Evolutionary conservation across 805 yeast genomes (phyloP).

Genomic region (Jamesozyma gamospora): DNA sequence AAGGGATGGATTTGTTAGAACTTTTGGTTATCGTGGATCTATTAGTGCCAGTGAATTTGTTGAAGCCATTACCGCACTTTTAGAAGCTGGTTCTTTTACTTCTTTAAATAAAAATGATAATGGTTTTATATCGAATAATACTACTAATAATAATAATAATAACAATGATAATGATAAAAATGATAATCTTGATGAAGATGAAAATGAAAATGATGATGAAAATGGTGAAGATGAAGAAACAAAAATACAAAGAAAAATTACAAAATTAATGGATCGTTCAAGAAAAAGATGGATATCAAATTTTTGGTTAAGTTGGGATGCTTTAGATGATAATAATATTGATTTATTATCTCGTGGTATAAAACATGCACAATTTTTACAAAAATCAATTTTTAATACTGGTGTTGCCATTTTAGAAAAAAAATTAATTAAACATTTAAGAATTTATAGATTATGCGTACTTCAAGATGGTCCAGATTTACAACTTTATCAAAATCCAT

Average conservation of each 20-base stretch:
- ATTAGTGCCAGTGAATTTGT: slow-evolving; percentile 89
- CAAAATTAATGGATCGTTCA: slow-evolving; percentile 30
- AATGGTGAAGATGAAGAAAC: slow-evolving; percentile 23
- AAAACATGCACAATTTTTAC: slow-evolving; percentile 74
- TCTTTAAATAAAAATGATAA: slow-evolving; percentile 4
- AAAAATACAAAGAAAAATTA: slow-evolving; percentile 4
- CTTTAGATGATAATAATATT: slow-evolving; percentile 38
- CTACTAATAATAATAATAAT: slow-evolving; percentile 15
- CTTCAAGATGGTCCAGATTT: slow-evolving; percentile 82
- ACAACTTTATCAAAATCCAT: slow-evolving; percentile 70
- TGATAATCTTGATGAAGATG: slow-evolving; percentile 20
- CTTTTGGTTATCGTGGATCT: slow-evolving; percentile 80
- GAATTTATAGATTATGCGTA: slow-evolving; percentile 77
- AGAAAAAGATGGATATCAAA: slow-evolving; percentile 67
- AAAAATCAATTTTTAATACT: slow-evolving; percentile 72
- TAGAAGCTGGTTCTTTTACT: slow-evolving; percentile 49
- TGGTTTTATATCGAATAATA: slow-evolving; percentile 13
- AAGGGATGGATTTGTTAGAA: slow-evolving; percentile 76
- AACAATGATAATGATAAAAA: slow-evolving; percentile 18
- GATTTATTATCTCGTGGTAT: slow-evolving; percentile 42
- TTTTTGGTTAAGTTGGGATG: slow-evolving; percentile 63
- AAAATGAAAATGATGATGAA: slow-evolving; percentile 21
- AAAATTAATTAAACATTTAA: slow-evolving; percentile 63
- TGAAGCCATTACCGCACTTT: slow-evolving; percentile 74
- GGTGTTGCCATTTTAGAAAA: slow-evolving; percentile 87